A percentile compares a stretch with the other conserved stretches of the same genome.
Evolutionary conservation across 2,329 filamentous ascomycete genomes (phyloP).

Genomic region (Teratosphaeria nubilosa): DNA sequence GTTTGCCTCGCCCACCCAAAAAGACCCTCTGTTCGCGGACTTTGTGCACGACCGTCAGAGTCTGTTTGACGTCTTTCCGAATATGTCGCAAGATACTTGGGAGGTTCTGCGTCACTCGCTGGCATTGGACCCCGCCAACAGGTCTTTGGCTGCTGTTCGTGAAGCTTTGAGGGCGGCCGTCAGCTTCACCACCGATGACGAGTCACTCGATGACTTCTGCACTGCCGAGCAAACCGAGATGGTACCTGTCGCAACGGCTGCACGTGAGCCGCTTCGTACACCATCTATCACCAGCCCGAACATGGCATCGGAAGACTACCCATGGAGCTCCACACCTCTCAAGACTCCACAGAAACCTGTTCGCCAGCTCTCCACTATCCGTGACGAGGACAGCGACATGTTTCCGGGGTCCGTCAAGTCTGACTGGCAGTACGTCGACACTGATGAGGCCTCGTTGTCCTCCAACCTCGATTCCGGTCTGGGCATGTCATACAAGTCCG

Average conservation of each 20-base stretch:
- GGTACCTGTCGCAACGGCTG: conserved; percentile 62
- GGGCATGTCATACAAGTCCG: conserved; percentile 69
- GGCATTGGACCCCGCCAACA: conserved; percentile 81
- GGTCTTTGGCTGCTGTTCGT: conserved; percentile 68
- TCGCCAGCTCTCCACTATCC: conserved; percentile 80
- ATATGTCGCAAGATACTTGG: conserved; percentile 96
- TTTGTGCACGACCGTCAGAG: conserved; percentile 90
- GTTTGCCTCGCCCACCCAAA: conserved; percentile 79
- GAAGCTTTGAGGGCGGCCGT: conserved; percentile 69
- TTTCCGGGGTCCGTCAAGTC: conserved; percentile 67
- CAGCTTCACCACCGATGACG: conserved; percentile 89
- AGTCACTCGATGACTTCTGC: conserved; percentile 88
- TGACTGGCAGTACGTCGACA: conserved; percentile 62
- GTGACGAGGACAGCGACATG: conserved; percentile 70
- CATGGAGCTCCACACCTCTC: conserved; percentile 65
- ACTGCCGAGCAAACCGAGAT: conserved; percentile 61
- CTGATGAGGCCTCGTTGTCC: conserved; percentile 69
- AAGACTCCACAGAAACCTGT: conserved; percentile 59
- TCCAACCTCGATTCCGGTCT: conserved; percentile 78
- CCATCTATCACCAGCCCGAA: conserved; percentile 86
- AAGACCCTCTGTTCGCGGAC: conserved; percentile 87
- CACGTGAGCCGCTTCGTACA: conserved; percentile 89
- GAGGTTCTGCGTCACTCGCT: conserved; percentile 86
- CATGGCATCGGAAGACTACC: conserved; percentile 59
- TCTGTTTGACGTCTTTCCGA: conserved; percentile 94